Percentiles rank a stretch among this genome's conserved stretches.
phyloP scores from a whole-genome alignment of 169 alveolate genomes.

The Eimeria necatrix region DNA sequence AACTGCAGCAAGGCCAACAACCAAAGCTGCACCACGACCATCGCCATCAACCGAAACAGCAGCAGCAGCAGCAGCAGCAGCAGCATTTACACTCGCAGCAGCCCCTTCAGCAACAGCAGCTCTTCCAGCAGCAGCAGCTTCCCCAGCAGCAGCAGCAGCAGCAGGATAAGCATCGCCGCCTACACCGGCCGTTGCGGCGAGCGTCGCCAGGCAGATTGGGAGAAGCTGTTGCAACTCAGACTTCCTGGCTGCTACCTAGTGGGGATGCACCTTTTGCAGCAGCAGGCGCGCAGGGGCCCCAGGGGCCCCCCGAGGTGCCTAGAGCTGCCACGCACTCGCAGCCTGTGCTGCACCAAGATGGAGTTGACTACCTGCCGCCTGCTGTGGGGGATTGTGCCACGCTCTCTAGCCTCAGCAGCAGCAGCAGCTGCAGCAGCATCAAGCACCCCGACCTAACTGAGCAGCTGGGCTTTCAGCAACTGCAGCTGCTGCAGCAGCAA shows the following conservation, averaged over 20 bases:
- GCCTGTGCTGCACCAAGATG: not conserved
- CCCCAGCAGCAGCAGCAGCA: slow-evolving; percentile 12
- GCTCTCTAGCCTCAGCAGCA: slow-evolving; percentile 21
- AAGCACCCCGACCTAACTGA: not conserved
- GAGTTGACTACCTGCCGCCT: not conserved
- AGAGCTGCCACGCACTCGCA: not conserved
- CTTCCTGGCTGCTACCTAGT: not conserved
- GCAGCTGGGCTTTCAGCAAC: not conserved
- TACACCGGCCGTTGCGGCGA: not conserved
- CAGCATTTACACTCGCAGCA: not conserved
- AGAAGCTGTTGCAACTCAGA: not conserved
- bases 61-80: not conserved
- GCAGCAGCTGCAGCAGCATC: not conserved
- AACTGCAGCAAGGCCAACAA: slow-evolving; percentile 33
- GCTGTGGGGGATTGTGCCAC: slow-evolving; percentile 38
- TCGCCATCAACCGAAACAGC: not conserved
- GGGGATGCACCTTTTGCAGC: not conserved
- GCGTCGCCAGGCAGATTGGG: not conserved
- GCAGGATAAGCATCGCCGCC: not conserved
- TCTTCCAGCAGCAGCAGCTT: not conserved
- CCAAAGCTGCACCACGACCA: slow-evolving; percentile 5
- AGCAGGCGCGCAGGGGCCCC: not conserved
- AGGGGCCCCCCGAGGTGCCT: not conserved
- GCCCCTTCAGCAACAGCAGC: not conserved
- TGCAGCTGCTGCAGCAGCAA: not conserved